phyloP scores from a whole-genome alignment of 2,329 filamentous ascomycete genomes.

The Malbranchea cinnamomea region DNA sequence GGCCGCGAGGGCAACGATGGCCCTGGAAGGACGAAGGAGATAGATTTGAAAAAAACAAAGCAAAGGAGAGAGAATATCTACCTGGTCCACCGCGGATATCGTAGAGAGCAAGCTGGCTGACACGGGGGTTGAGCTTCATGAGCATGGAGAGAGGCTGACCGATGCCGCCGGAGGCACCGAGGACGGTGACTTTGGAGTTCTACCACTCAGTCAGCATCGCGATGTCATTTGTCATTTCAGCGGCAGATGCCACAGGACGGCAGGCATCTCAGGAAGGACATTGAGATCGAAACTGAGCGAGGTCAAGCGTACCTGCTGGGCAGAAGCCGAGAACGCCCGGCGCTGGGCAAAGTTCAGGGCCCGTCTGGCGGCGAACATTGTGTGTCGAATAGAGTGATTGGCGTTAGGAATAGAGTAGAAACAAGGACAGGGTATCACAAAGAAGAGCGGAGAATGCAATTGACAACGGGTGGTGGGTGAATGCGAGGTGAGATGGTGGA shows the following conservation, averaged over 20 bases:
- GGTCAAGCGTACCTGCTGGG: conserved; percentile 64
- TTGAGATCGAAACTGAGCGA: too few relatives aligned
- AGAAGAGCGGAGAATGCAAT: conserved; percentile 7
- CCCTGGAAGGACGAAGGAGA: too few relatives aligned
- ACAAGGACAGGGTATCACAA: conserved; percentile 8
- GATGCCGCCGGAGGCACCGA: conserved; percentile 95
- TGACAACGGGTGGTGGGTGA: too few relatives aligned
- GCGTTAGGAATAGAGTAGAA: conserved; percentile 4
- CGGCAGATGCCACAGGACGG: too few relatives aligned
- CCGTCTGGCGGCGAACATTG: conserved; percentile 59
- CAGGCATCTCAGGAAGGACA: too few relatives aligned
- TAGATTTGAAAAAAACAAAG: conserved; percentile 1
- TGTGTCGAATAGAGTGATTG: conserved; percentile 18
- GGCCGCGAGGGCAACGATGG: conserved; percentile 56
- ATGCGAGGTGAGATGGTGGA: too few relatives aligned
- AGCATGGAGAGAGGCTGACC: conserved; percentile 95
- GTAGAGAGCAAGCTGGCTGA: conserved; percentile 89
- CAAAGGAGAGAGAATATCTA: conserved; percentile 34
- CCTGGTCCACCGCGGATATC: conserved; percentile 90
- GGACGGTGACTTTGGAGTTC: conserved; percentile 94
- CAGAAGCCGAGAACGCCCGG: conserved; percentile 68
- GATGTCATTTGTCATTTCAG: too few relatives aligned
- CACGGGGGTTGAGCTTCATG: conserved; percentile 95
- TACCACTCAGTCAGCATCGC: too few relatives aligned
- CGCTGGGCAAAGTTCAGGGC: conserved; percentile 46